Conservation (phyloP, 352 stramenopile genomes). For the Phytophthora vignae region DNA sequence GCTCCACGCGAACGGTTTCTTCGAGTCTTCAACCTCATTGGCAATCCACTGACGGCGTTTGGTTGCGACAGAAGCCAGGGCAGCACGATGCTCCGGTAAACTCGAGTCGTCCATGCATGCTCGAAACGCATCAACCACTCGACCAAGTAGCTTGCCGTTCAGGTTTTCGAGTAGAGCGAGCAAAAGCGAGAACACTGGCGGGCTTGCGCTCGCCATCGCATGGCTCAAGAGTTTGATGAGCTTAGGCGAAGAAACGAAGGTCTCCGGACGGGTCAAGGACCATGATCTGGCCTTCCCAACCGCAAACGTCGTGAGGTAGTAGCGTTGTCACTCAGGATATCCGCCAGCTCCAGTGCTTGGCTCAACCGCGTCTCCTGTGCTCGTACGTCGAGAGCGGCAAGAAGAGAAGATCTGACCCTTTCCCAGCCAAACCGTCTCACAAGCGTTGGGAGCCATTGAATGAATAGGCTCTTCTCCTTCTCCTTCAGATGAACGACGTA, state of each 20-base stretch:
- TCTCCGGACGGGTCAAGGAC: background rate
- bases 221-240: constrained; percentile 2
- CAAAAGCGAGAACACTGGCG: constrained; percentile 4
- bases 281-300: background rate
- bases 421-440: constrained; percentile 6
- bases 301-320: constrained; percentile 4
- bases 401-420: background rate
- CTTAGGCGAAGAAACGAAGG: constrained; percentile 1
- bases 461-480: constrained; percentile 4
- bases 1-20: constrained; percentile 14
- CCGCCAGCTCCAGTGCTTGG: constrained; percentile 14
- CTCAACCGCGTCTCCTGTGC: constrained; percentile 5
- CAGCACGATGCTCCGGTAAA: background rate
- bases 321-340: background rate
- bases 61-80: background rate
- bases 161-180: background rate
- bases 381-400: background rate
- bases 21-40: constrained; percentile 15
- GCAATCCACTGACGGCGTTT: constrained; percentile 13
- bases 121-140: constrained; percentile 9
- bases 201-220: constrained; percentile 2
- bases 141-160: background rate
- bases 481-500: constrained; percentile 11
- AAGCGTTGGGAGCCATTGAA: constrained; percentile 6
- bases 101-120: constrained; percentile 1